Evolutionary conservation across 805 yeast genomes (phyloP).

Genomic region (Kodamaea lidongshanica): DNA sequence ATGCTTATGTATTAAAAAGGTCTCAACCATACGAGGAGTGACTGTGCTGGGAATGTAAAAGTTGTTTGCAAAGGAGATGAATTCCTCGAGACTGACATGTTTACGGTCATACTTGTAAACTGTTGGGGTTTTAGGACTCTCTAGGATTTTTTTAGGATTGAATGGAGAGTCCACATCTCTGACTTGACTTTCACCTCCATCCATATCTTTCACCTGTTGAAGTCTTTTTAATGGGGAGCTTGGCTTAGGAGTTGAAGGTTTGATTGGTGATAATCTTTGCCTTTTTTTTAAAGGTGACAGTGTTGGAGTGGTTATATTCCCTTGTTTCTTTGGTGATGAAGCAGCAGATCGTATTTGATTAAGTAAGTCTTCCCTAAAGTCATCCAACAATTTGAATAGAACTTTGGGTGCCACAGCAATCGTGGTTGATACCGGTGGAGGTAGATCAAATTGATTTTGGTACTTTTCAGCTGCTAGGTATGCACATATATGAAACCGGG

Average conservation of each 20-base stretch:
- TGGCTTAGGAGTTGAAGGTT: slow-evolving; percentile 22
- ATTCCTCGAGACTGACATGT: slow-evolving; percentile 27
- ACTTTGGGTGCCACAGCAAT: slow-evolving; percentile 54
- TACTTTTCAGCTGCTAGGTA: slow-evolving; percentile 51
- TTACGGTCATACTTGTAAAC: slow-evolving; percentile 15
- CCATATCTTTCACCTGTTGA: slow-evolving; percentile 19
- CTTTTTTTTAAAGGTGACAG: slow-evolving; percentile 4
- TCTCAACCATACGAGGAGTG: slow-evolving; percentile 44
- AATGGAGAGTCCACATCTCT: slow-evolving; percentile 24
- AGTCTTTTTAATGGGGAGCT: slow-evolving; percentile 35
- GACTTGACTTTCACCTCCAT: slow-evolving; percentile 5
- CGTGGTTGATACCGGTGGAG: slow-evolving; percentile 43
- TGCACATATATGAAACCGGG: slow-evolving; percentile 65
- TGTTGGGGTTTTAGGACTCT: slow-evolving; percentile 9
- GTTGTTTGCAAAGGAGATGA: slow-evolving; percentile 49
- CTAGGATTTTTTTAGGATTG: slow-evolving; percentile 15
- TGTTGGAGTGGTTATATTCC: slow-evolving; percentile 14
- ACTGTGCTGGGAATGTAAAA: slow-evolving; percentile 54
- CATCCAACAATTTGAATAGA: slow-evolving; percentile 36
- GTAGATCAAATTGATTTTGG: slow-evolving; percentile 36
- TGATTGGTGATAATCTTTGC: slow-evolving; percentile 8
- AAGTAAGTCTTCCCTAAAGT: slow-evolving; percentile 39
- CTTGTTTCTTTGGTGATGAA: slow-evolving; percentile 16
- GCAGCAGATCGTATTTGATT: slow-evolving; percentile 16
- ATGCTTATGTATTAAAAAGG: slow-evolving; percentile 44